Evolutionary conservation across 1,139 yeast genomes (phyloP), one percentile per base, ranked within the genome.

Genomic region (Kurtzmaniella quercitrusa): DNA sequence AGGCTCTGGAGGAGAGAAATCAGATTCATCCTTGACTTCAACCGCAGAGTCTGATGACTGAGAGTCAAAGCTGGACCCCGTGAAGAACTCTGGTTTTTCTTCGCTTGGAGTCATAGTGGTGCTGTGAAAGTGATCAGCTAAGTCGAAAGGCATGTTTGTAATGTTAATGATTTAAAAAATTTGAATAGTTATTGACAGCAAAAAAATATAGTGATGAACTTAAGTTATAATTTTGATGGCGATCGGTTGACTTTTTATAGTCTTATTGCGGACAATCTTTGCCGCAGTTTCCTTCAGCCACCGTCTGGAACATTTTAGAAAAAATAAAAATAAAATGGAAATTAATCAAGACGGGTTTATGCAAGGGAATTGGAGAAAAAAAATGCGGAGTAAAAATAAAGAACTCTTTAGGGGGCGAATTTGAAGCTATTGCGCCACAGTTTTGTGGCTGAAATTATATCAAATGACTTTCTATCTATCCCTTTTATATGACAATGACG

Each of bases 11-110:
- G 33, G 36, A 26, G 28, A 18, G 16, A 21, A 26, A 17, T 33
- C 37, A n/a, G 18, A 43, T 19, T 39, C 39, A 11, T 38, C 40
- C 17, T 38, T 36, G 15, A 22, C 32, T 14, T 38, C 37, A 14
- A 21, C n/a, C 3, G 18, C 19, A 17, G 44, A 21, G 5, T 33
- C 37, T 7, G 26, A 11, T n/a, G 40, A 33, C 12, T 37, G 19
- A n/a, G 16, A n/a, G 9, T 28, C 26, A 18, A 23, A 9, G 15
- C 4, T 28, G 8, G 28, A 11, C 5, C 30, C 18, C 3, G 23
- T 15, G 37, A 42, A 42, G 35, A 37, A 39, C 11, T 40, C 45
- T 4, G 40, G 38, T 38, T 42, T 42, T 21, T 42, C 45, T 16
- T 40, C 45, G 30, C 38, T 36, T 20, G 45, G 45, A 32, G 45